Percentiles rank a stretch among this genome's conserved stretches.
Conservation (phyloP, 331 rosid genomes). For the Stylosanthes scabra region DNA sequence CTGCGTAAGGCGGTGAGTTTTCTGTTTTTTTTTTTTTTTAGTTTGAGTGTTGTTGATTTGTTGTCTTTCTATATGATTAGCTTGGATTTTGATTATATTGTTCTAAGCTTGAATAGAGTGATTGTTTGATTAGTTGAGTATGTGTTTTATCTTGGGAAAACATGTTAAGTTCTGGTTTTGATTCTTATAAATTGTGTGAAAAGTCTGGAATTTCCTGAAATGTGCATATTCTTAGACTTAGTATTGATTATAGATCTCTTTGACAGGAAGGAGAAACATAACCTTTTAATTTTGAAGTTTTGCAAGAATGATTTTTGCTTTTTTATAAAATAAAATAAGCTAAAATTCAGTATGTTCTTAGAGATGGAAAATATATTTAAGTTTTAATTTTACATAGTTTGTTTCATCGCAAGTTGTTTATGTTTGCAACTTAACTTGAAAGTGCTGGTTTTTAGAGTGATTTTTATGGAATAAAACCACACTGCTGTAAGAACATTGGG, state of each 20-base stretch:
- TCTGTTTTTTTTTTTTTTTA: background rate
- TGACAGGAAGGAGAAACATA: background rate
- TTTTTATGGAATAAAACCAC: too few species aligned
- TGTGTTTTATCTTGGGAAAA: too few species aligned
- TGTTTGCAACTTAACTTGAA: background rate
- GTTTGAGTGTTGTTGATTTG: too few species aligned
- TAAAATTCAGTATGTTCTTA: background rate
- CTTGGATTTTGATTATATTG: background rate
- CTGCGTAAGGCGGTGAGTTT: slow-evolving; percentile 75
- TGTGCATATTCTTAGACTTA: background rate
- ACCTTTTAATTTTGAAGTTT: background rate
- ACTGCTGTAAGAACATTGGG: too few species aligned
- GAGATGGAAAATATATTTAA: background rate
- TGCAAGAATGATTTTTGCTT: too few species aligned
- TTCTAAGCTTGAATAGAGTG: background rate
- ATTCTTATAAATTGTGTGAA: background rate
- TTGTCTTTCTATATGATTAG: background rate
- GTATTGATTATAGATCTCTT: background rate
- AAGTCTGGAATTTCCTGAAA: too few species aligned
- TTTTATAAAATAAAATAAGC: too few species aligned
- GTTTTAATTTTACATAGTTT: too few species aligned
- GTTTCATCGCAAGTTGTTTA: background rate
- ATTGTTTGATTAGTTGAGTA: background rate
- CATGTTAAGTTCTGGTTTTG: background rate
- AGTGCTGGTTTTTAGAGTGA: background rate